Evolutionary conservation across 495 filamentous ascomycete species (phyloP), one percentile per base, ranked within the genome.

Genomic region (Penicillium riverlandense): DNA sequence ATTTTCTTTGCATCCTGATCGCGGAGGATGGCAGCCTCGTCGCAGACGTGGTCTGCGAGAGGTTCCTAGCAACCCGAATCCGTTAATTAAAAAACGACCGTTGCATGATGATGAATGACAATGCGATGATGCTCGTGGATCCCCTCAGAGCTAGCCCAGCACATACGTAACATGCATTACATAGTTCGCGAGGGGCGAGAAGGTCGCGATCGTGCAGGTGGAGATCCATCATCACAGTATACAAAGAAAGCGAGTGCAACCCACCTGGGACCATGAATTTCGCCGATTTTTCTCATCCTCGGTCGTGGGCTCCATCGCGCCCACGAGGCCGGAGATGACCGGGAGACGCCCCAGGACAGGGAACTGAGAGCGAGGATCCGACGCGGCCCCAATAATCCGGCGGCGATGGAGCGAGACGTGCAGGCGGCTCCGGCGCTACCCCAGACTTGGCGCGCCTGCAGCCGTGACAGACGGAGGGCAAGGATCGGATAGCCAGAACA

Each of bases 1-100:
- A 63, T 62, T 38, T 59, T 43, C 28, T 63, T 53, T 9, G 63
- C 66, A 53, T 69, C 63, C 27, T 53, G 46, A 45, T 72, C 68
- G 35, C 53, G 54, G n/a, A 71, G 54, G 29, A 69, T 41, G 28
- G 40, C 43, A 33, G 47, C 42, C 1, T 57, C 53, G 31, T 49
- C 49, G 30, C 38, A 30, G 35, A 14, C 27, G 5, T 22, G 35
- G 12, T 58, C 54, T 2, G 35, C 32, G 4, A 39, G 41, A 13
- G 34, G 16, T 4, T 29, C 37, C 51, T 61, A 35, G 13, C 4
- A 41, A 31, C 22, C n/a, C 2, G 29, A 35, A 40, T 28, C 30
- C 11, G 27, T 40, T 31, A 37, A 12, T 30, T 12, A 27, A 40
- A 11, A 14, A 12, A 30, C 4, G 22, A 22, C 6, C 2, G 22